These are phyloP conservation scores for Yamadazyma ubonensis DNA, from an alignment of 805 yeast species.

Conservation along the genomic window DNA sequence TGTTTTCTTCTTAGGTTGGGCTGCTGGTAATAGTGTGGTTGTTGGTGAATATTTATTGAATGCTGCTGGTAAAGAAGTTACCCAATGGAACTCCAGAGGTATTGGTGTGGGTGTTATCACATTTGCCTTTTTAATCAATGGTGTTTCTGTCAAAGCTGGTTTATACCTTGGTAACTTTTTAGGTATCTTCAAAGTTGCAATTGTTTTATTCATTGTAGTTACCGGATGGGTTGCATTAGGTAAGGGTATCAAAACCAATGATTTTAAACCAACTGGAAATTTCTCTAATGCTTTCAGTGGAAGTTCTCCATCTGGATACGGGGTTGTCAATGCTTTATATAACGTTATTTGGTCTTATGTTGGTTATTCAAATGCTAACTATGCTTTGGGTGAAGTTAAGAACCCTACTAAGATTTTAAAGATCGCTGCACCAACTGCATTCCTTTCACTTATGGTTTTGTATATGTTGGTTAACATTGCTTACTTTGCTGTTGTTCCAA, in stretches of 20 bases:
- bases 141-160: conserved; percentile 61
- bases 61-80: conserved; percentile 67
- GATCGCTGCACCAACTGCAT: conserved; percentile 73
- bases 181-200: conserved; percentile 72
- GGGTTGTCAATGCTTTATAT: conserved; percentile 72
- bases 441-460: conserved; percentile 57
- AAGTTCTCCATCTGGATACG: conserved; percentile 56
- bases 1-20: conserved; percentile 78
- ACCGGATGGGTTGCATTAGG: conserved; percentile 85
- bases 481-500: conserved; percentile 78
- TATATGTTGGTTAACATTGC: conserved; percentile 79
- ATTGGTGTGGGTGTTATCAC: conserved; percentile 74
- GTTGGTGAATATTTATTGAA: conserved; percentile 74
- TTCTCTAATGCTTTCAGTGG: conserved; percentile 60
- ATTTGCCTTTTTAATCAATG: conserved; percentile 65
- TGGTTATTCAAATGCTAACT: conserved; percentile 81
- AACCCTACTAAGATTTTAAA: conserved; percentile 69
- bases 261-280: conserved; percentile 54
- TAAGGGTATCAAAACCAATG: conserved; percentile 57
- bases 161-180: conserved; percentile 59
- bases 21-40: conserved; percentile 78
- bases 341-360: conserved; percentile 83
- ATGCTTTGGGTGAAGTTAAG: conserved; percentile 76
- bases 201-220: conserved; percentile 65
- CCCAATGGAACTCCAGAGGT: conserved; percentile 76